These are phyloP conservation scores for Lunularia cruciata DNA, from an alignment of 225 moss, liverwort and hornwort genomes.

Conservation along the genomic window DNA sequence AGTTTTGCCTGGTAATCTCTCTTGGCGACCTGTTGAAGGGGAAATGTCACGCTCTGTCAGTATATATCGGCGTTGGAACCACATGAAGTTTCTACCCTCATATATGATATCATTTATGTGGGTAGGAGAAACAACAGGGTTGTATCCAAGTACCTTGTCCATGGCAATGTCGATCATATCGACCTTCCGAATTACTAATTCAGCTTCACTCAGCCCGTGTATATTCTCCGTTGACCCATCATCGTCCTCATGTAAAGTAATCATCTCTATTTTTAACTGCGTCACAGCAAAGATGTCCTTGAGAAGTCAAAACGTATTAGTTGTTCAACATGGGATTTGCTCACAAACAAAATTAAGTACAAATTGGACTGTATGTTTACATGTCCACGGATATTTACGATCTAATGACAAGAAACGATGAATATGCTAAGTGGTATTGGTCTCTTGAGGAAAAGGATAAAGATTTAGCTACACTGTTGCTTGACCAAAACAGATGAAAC, in stretches of 20 bases:
- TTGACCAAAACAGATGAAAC: neutral
- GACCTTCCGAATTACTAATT: slow-evolving; percentile 87
- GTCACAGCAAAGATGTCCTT: neutral
- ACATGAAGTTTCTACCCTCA: too few species aligned
- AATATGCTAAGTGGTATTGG: too few species aligned
- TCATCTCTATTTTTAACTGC: slow-evolving; percentile 97
- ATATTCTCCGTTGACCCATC: slow-evolving; percentile 89
- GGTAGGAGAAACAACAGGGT: too few species aligned
- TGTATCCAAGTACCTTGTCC: slow-evolving; percentile 71
- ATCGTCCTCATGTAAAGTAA: slow-evolving; percentile 78
- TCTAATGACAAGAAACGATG: too few species aligned
- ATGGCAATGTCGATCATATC: slow-evolving; percentile 86
- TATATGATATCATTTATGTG: too few species aligned
- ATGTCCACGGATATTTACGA: too few species aligned
- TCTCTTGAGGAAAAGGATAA: neutral
- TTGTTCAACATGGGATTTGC: neutral
- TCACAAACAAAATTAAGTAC: neutral
- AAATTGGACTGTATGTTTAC: slow-evolving; percentile 2
- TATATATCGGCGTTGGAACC: too few species aligned
- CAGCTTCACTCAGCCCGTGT: slow-evolving; percentile 66
- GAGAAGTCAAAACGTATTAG: neutral
- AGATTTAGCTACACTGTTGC: neutral
- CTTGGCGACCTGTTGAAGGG: slow-evolving; percentile 61
- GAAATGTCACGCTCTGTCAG: neutral
- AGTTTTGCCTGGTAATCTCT: slow-evolving; percentile 79